Base-by-base conservation (phyloP, 805 yeast species). In the Candida montana region DNA sequence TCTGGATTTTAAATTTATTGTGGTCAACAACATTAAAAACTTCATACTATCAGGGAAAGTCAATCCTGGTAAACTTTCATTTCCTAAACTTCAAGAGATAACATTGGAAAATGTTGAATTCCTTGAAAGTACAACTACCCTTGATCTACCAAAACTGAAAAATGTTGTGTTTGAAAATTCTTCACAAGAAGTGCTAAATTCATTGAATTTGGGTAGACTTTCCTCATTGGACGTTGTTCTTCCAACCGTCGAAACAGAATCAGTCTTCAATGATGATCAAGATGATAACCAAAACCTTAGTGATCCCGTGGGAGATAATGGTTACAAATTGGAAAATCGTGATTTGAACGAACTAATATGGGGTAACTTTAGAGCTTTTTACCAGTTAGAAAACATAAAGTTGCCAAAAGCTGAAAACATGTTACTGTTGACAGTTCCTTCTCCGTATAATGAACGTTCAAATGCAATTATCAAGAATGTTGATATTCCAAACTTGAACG, bases 341-440 rank as follows among this genome's bases (percentile, higher is more conserved):
- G 13, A 26, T 3, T 29, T 37, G 20, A 19, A 37, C 13, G 21
- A 19, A 3, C 28, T 44, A n/a, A 20, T 40, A 7, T 44, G 44
- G 47, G 44, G 33, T 4, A 44, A 44, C 16, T 37, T 44, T 4
- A 40, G 47, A 34, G 40, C 40, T 26, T 33, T 44, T 11, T 33
- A 32, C 12, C 12, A 26, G 10, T 12, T 40, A 3, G 12, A 28
- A 7, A 19, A 19, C 7, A 5, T 44, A 3, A n/a, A 37, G 3
- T 17, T 44, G 13, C 41, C 47, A 13, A 37, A 26, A 4, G 31
- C 31, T 33, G 41, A 44, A 29, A 44, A 44, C 23, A 33, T 44
- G 31, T 13, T 44, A 20, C n/a, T 44, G 2, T 24, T 44, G 16
- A 34, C 44, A 9, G 36, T 40, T 7, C 39, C 43, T 2, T 33